Base-by-base conservation (phyloP, 2,329 filamentous ascomycete species). In the Penicillium sclerotiorum region DNA sequence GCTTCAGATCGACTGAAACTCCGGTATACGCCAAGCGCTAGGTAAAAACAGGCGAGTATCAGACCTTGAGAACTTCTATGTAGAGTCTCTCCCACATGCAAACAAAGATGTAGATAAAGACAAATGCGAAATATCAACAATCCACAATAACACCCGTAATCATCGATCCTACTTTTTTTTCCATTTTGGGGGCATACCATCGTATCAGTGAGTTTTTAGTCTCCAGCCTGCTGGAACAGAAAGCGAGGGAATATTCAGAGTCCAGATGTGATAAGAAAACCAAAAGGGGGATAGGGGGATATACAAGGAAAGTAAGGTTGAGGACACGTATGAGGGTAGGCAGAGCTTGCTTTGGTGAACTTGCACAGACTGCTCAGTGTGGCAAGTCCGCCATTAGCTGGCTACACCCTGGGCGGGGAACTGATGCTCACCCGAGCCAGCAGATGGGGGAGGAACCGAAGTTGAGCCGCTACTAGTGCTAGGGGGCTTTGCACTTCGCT, bases 401-500 rank as follows among this genome's bases (percentile, higher is more conserved):
- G 56, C 47, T 17, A 60, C 47, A 1, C 57, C 56, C 25, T 59
- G 59, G 38, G 53, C 39, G 13, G 49, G 49, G n/a, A 54, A 22
- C 1, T 53, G 45, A 11, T 56, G 46, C 25, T 62, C 59, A 12
- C 50, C 53, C 4, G 54, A 56, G 1, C 45, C 49, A 15, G 53
- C 46, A 13, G 52, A 56, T 12, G 48, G 28, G 11, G n/a, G 50
- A 8, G 55, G 54, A 13, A 59, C 36, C 23, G 58, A 58, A 7
- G 53, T 54, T 27, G 55, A 51, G 5, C 51, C 56, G 38, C 54
- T 60, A 6, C 60, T 49, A 9, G 45, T 45, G 35, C 62, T 67
- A 2, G 63, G 45, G 1, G 67, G 66, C 42, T 69, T 70, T 6
- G 57, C 72, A 11, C 80, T 81, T 56, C 90, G 78, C 69, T 95